Evolutionary conservation across 139 green algal species (phyloP), one percentile per base, ranked within the genome.

Genomic region (Micromonas pusilla): DNA sequence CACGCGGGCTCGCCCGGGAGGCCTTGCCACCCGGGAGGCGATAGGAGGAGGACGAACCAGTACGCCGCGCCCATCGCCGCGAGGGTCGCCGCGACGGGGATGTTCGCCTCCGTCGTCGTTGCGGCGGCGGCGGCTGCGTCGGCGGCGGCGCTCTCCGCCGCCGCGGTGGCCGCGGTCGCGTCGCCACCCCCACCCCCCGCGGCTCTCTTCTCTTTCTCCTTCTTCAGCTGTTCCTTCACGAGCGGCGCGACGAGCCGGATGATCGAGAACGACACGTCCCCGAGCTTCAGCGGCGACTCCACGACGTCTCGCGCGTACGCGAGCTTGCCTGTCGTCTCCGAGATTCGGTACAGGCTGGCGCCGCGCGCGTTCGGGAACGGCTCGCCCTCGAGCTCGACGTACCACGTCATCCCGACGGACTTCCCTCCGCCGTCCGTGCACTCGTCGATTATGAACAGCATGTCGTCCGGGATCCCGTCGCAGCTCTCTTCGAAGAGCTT

Each of bases 301-400:
- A 79, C 70, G 39, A 83, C 53, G 70, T 83, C 78, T 21, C 78
- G 57, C 68, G 70, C 78, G 60, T 79, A 83, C 21, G 75, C 73
- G 72, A 83, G 60, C 36, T 79, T 83, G 23, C 78, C 66, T 25
- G 19, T 70, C 32, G 28, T 45, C 30, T 45, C 53, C 1, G 31
- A 70, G 28, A 78, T 53, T 6, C 57, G 26, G 70, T 83, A 83
- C 20, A 83, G 75, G 26, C 37, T 73, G 6, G 26, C 32, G 26
- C 78, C 78, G 32, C 78, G 45, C 36, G 52, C 71, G 78, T 79
- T 79, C 1, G 78, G 78, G 57, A 83, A 83, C 52, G 78, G 39
- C 9, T 73, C 53, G 2, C 78, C 78, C 3, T 25, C 34, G 16
- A 83, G 23, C 45, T 83, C 78, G 20, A 83, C 78, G 34, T 83